Evolutionary conservation across 306 rosid species (phyloP).

Genomic region (Malus fusca): DNA sequence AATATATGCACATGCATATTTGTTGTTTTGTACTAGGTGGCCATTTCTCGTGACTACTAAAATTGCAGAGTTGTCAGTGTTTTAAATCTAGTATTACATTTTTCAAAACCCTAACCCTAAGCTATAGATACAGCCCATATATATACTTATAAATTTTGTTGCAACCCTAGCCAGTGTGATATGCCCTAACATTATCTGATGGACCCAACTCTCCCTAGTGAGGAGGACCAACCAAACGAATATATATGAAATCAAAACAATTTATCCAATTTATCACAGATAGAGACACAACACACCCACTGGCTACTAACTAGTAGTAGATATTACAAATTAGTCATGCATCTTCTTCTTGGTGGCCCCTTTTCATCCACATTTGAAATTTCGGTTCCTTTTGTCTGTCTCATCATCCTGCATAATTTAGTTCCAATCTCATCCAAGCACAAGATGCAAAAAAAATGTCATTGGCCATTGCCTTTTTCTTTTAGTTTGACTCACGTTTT

Average conservation of each 20-base stretch:
- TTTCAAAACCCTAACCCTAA: not conserved
- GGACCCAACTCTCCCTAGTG: not conserved
- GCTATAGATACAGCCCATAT: not conserved
- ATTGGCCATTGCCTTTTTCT: not conserved
- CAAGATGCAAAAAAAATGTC: not conserved
- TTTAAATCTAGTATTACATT: not conserved
- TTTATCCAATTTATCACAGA: too few species aligned
- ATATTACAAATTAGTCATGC: constrained; percentile 3
- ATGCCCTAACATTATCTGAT: not conserved
- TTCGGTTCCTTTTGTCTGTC: constrained; percentile 5
- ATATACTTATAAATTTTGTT: not conserved
- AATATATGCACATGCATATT: not conserved
- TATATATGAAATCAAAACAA: not conserved
- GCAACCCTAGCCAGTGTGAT: not conserved
- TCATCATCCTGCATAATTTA: not conserved
- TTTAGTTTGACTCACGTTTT: too few species aligned
- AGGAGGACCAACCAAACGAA: not conserved
- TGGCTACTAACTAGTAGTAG: not conserved
- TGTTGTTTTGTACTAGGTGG: constrained; percentile 4
- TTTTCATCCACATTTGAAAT: constrained; percentile 18
- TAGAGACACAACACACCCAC: not conserved
- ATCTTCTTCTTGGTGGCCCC: constrained; percentile 4
- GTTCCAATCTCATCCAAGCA: constrained; percentile 23
- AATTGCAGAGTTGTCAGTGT: not conserved
- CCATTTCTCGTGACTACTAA: constrained; percentile 9